Percentiles rank a stretch among this genome's conserved stretches.
Evolutionary conservation across 1,284 basidiomycete species (phyloP).

Genomic region (Gastroboletus turbinatus): DNA sequence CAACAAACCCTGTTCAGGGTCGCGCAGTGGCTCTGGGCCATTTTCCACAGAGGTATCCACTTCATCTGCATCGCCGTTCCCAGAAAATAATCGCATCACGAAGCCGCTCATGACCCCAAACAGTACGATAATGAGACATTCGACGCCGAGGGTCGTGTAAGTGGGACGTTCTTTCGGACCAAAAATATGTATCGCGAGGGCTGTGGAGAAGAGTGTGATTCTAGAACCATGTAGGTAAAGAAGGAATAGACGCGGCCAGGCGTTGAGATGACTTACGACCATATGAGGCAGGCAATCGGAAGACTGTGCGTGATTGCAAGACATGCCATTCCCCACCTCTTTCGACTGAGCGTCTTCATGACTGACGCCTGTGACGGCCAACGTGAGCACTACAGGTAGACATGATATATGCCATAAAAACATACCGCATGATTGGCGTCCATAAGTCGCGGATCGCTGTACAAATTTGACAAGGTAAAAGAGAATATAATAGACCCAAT

Average conservation of each 20-base stretch:
- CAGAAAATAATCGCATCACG: conserved; percentile 5
- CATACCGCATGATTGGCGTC: conserved; percentile 10
- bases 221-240: neutral
- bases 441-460: conserved; percentile 11
- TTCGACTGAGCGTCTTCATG: conserved; percentile 8
- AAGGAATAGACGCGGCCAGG: neutral
- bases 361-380: neutral
- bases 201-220: conserved; percentile 12
- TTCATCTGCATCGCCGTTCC: neutral
- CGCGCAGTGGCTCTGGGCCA: neutral
- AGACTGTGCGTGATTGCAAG: conserved; percentile 19
- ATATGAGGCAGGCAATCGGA: conserved; percentile 16
- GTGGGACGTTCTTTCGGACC: neutral
- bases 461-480: conserved; percentile 14
- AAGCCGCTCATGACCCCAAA: neutral
- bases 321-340: conserved; percentile 8
- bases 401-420: too few relatives aligned
- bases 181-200: conserved; percentile 15
- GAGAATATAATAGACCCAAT: conserved; percentile 11
- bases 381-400: too few relatives aligned
- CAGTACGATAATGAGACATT: conserved; percentile 7
- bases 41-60: neutral
- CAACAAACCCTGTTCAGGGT: neutral
- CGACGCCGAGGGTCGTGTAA: conserved; percentile 1
- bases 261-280: conserved; percentile 13